phyloP scores from a whole-genome alignment of 805 yeast genomes.

The Barnettozyma salicaria region DNA sequence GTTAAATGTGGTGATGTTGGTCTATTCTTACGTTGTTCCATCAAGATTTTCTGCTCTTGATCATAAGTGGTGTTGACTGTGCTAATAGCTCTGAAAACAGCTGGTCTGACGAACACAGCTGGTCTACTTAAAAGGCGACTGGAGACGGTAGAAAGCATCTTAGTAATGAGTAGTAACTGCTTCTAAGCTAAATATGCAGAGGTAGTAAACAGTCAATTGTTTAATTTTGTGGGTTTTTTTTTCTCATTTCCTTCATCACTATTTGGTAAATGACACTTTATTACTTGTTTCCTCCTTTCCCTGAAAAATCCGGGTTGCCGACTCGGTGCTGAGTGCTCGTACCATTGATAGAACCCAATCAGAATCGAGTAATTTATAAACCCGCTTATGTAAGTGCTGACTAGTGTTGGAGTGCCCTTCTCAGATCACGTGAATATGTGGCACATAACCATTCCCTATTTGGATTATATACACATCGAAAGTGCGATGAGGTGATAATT shows the following conservation, averaged over 20 bases:
- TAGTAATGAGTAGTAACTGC: background rate
- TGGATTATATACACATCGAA: background rate
- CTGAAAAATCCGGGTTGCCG: conserved; percentile 9
- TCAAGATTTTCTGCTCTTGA: conserved; percentile 63
- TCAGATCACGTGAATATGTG: background rate
- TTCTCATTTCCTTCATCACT: background rate
- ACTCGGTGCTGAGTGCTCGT: conserved; percentile 3
- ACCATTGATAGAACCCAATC: conserved; percentile 3
- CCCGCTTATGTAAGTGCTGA: no score
- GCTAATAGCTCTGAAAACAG: conserved; percentile 17
- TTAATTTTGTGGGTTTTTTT: conserved; percentile 1
- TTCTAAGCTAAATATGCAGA: no score
- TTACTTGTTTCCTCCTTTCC: no score
- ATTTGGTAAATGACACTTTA: no score
- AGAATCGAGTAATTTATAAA: conserved; percentile 3
- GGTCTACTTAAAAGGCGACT: conserved; percentile 14
- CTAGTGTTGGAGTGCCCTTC: background rate
- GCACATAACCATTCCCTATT: background rate
- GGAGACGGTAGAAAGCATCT: conserved; percentile 9
- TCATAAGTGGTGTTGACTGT: conserved; percentile 50
- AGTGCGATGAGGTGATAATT: background rate
- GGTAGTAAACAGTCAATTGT: no score
- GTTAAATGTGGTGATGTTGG: conserved; percentile 87
- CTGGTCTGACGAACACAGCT: conserved; percentile 9
- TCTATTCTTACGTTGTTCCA: conserved; percentile 79